Percentiles rank a stretch among this genome's conserved stretches.
phyloP scores from a whole-genome alignment of 1,139 yeast species.

The Meyerozyma athensensis region DNA sequence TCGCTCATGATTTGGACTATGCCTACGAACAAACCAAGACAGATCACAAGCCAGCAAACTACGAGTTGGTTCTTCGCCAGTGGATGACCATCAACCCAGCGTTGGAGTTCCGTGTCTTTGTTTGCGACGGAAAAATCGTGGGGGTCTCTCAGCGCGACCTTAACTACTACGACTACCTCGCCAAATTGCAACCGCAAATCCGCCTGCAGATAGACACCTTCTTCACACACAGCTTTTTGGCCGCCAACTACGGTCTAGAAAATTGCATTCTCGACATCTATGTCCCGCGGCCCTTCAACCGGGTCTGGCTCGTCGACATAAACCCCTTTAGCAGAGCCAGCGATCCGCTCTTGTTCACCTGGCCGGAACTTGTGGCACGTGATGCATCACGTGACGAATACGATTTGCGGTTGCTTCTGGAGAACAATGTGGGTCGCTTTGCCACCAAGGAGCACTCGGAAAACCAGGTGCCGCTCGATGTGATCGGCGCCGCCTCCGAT shows the following conservation, averaged over 20 bases:
- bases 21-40: slow-evolving; percentile 49
- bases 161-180: slow-evolving; percentile 71
- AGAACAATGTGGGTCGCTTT: slow-evolving; percentile 67
- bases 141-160: slow-evolving; percentile 85
- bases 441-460: slow-evolving; percentile 81
- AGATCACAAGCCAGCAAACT: slow-evolving; percentile 16
- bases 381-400: slow-evolving; percentile 23
- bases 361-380: slow-evolving; percentile 63
- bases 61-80: slow-evolving; percentile 70
- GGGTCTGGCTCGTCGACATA: slow-evolving; percentile 69
- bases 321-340: slow-evolving; percentile 80
- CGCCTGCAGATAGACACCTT: slow-evolving; percentile 27
- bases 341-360: slow-evolving; percentile 71
- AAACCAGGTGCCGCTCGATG: slow-evolving; percentile 86
- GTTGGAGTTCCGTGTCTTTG: slow-evolving; percentile 82
- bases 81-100: slow-evolving; percentile 87
- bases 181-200: slow-evolving; percentile 41
- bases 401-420: slow-evolving; percentile 65
- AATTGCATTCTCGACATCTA: slow-evolving; percentile 66
- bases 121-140: slow-evolving; percentile 53
- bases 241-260: neutral
- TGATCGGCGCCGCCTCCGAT: slow-evolving; percentile 76
- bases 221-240: slow-evolving; percentile 44
- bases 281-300: slow-evolving; percentile 66
- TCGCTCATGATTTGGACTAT: slow-evolving; percentile 75